These are phyloP conservation scores for Colletotrichum cuscutae DNA, from an alignment of 2,329 filamentous ascomycete species.

Conservation along the genomic window DNA sequence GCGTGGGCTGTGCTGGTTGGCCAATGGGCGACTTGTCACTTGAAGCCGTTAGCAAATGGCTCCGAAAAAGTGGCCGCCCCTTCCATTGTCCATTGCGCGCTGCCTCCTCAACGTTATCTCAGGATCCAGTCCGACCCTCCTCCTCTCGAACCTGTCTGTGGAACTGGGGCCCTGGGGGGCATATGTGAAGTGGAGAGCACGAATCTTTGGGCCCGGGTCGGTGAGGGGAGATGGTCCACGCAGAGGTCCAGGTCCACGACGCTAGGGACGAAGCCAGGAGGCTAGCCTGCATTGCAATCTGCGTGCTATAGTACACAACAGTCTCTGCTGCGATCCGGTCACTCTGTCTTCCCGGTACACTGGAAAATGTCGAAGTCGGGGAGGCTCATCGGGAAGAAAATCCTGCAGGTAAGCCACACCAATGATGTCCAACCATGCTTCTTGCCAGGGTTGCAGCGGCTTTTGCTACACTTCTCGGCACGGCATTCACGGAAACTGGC, in stretches of 20 bases:
- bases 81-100: slow-evolving; percentile 10
- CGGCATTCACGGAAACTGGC: slow-evolving; percentile 17
- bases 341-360: neutral
- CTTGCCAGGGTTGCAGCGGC: slow-evolving; percentile 1
- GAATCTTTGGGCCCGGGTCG: slow-evolving; percentile 16
- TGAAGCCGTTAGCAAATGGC: slow-evolving; percentile 34
- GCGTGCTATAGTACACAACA: neutral
- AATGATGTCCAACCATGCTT: neutral
- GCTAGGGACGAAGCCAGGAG: slow-evolving; percentile 1
- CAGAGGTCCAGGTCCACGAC: slow-evolving; percentile 12
- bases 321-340: neutral
- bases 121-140: slow-evolving; percentile 9
- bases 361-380: neutral
- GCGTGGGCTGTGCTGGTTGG: slow-evolving; percentile 29
- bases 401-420: slow-evolving; percentile 1
- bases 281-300: neutral
- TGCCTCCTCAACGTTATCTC: slow-evolving; percentile 29
- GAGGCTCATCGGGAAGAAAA: neutral
- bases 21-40: slow-evolving; percentile 27
- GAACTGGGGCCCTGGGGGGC: neutral
- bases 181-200: slow-evolving; percentile 19
- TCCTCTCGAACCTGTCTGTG: slow-evolving; percentile 27
- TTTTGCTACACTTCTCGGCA: slow-evolving; percentile 5
- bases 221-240: slow-evolving; percentile 13
- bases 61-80: slow-evolving; percentile 30